Evolutionary conservation across 805 yeast species (phyloP).

Genomic region (Maudiozyma barnettii): DNA sequence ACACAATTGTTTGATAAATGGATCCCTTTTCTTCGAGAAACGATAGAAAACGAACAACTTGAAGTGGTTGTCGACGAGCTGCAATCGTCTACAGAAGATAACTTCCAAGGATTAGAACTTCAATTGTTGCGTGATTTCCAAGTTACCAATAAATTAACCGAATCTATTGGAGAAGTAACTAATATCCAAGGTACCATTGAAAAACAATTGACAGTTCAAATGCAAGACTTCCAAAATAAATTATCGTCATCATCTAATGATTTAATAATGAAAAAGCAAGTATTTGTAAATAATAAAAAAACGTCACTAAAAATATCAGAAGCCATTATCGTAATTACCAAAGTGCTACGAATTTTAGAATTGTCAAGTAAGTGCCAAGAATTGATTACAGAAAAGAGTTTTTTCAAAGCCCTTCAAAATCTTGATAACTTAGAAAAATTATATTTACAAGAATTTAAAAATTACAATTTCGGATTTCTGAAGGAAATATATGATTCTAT

Average conservation of each 20-base stretch:
- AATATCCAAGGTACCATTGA: slow-evolving; percentile 50
- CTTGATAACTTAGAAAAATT: slow-evolving; percentile 64
- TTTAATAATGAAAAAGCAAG: slow-evolving; percentile 52
- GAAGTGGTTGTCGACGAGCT: slow-evolving; percentile 21
- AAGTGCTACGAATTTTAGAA: slow-evolving; percentile 74
- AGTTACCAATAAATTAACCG: slow-evolving; percentile 25
- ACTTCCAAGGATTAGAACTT: slow-evolving; percentile 26
- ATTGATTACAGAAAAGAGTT: slow-evolving; percentile 60
- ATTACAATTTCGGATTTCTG: slow-evolving; percentile 56
- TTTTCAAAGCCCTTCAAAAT: slow-evolving; percentile 78
- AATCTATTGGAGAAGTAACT: slow-evolving; percentile 55
- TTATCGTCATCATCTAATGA: slow-evolving; percentile 58
- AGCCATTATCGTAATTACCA: slow-evolving; percentile 56
- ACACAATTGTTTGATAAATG: slow-evolving; percentile 25
- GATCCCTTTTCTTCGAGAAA: slow-evolving; percentile 25
- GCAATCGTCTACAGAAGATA: slow-evolving; percentile 26
- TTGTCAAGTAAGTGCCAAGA: slow-evolving; percentile 80
- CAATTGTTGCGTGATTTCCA: slow-evolving; percentile 28
- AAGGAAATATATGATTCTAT: slow-evolving; percentile 63
- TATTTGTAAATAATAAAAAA: slow-evolving; percentile 50
- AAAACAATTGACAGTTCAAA: slow-evolving; percentile 41
- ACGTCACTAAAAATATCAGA: slow-evolving; percentile 60
- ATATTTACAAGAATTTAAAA: slow-evolving; percentile 59
- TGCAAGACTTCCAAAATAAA: slow-evolving; percentile 46
- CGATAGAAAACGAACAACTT: slow-evolving; percentile 21